These are phyloP conservation scores for Russula emetica DNA, from an alignment of 768 basidiomycete species.

Conservation along the genomic window DNA sequence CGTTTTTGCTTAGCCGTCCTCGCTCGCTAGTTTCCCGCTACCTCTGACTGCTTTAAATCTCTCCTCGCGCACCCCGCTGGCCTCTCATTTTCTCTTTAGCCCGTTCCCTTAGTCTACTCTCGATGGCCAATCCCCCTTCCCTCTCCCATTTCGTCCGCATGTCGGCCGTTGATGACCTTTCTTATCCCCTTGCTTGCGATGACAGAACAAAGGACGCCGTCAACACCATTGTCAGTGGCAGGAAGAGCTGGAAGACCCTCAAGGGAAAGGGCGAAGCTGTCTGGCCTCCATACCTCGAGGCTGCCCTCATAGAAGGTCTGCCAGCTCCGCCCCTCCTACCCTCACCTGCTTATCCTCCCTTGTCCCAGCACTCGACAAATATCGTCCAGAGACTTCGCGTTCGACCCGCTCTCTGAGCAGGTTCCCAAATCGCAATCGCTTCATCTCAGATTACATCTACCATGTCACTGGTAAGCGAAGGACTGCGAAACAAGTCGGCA, in stretches of 20 bases:
- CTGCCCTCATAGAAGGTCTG: conserved; percentile 68
- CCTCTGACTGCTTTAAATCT: conserved; percentile 17
- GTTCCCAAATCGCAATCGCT: conserved; percentile 74
- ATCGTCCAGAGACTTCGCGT: conserved; percentile 66
- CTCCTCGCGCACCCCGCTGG: conserved; percentile 4
- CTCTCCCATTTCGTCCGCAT: conserved; percentile 28
- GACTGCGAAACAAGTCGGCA: conserved; percentile 76
- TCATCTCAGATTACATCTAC: conserved; percentile 75
- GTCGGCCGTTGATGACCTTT: conserved; percentile 28
- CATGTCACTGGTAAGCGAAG: conserved; percentile 63
- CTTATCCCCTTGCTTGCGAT: conserved; percentile 26
- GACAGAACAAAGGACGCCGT: conserved; percentile 48
- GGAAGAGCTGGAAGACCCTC: conserved; percentile 73
- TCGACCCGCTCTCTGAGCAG: conserved; percentile 70
- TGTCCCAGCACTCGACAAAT: conserved; percentile 58
- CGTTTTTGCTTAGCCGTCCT: conserved; percentile 23
- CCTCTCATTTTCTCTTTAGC: conserved; percentile 17
- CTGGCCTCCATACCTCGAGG: conserved; percentile 78
- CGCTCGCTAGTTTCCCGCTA: conserved; percentile 14
- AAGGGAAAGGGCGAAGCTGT: conserved; percentile 66
- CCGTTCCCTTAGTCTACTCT: conserved; percentile 7
- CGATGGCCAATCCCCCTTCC: conserved; percentile 26
- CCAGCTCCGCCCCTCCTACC: neutral
- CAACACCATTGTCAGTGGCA: conserved; percentile 58
- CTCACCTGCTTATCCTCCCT: conserved; percentile 15